Evolutionary conservation across 441 rosid species (phyloP).

Genomic region (Metrosideros polymorpha): DNA sequence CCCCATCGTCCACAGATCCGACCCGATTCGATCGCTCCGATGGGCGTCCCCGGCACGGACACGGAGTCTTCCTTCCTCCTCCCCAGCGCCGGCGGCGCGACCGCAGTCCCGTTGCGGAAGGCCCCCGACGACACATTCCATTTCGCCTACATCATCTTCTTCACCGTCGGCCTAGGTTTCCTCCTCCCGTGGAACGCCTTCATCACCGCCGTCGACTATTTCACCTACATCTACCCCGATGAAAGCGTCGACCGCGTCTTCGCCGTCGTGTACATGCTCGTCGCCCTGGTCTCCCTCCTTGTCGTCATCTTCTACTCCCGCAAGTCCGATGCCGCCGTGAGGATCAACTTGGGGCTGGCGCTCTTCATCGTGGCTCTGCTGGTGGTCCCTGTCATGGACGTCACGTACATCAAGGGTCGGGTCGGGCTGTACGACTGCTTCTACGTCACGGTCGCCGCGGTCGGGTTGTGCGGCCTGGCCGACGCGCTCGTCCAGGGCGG

Average conservation of each 20-base stretch:
- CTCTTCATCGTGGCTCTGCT: slow-evolving; percentile 47
- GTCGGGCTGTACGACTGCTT: slow-evolving; percentile 67
- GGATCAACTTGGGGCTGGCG: slow-evolving; percentile 66
- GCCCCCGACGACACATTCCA: slow-evolving; percentile 55
- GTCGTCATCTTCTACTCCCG: slow-evolving; percentile 54
- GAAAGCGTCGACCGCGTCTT: slow-evolving; percentile 76
- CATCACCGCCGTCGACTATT: slow-evolving; percentile 96
- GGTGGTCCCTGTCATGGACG: slow-evolving; percentile 68
- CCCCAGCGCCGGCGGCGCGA: background rate
- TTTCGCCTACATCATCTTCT: slow-evolving; percentile 73
- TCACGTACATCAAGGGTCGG: slow-evolving; percentile 59
- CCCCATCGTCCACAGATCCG: background rate
- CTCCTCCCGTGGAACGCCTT: slow-evolving; percentile 96
- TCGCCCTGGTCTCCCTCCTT: slow-evolving; percentile 36
- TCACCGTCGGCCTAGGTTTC: slow-evolving; percentile 64
- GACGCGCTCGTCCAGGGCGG: slow-evolving; percentile 91
- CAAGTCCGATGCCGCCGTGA: slow-evolving; percentile 49
- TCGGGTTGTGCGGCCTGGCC: slow-evolving; percentile 54
- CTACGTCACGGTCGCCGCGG: slow-evolving; percentile 39
- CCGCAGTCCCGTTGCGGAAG: slow-evolving; percentile 1
- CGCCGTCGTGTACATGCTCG: slow-evolving; percentile 62
- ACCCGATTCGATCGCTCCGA: background rate
- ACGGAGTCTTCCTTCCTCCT: slow-evolving; percentile 48
- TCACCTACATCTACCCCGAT: slow-evolving; percentile 77
- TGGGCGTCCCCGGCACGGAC: slow-evolving; percentile 23